A percentile compares a stretch with the other conserved stretches of the same genome.
Evolutionary conservation across 2,329 filamentous ascomycete species (phyloP).

Genomic region (Fusarium tjaetaba): DNA sequence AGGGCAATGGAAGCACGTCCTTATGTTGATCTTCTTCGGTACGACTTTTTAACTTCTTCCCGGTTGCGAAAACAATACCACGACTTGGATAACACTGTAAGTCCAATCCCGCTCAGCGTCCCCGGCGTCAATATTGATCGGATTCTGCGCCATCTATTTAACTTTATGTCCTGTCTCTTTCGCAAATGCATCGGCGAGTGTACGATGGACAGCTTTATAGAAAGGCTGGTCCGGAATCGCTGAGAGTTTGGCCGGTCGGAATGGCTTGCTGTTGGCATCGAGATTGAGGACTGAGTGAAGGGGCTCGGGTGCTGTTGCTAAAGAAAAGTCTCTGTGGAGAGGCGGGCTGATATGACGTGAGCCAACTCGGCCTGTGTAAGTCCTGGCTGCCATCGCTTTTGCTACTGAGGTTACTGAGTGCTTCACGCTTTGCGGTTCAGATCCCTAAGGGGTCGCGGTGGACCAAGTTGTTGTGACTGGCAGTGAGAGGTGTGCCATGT

Average conservation of each 20-base stretch:
- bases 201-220: too few species aligned
- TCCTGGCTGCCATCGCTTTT: neutral
- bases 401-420: neutral
- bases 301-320: neutral
- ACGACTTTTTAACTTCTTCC: neutral
- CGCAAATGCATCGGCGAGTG: too few species aligned
- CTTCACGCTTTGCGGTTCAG: neutral
- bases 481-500: neutral
- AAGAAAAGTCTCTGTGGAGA: neutral
- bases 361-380: neutral
- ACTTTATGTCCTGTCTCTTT: too few species aligned
- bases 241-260: too few species aligned
- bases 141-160: too few species aligned
- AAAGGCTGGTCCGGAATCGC: too few species aligned
- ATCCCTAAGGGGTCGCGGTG: neutral
- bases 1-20: too few species aligned
- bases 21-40: neutral
- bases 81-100: too few species aligned
- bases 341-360: neutral
- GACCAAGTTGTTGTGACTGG: neutral
- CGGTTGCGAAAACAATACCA: neutral
- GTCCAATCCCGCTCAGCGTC: too few species aligned
- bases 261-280: too few species aligned
- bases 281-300: too few species aligned
- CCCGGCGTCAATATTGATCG: too few species aligned